Evolutionary conservation across 306 rosid genomes (phyloP), one percentile per base, ranked within the genome.

Genomic region (Cicer bijugum): DNA sequence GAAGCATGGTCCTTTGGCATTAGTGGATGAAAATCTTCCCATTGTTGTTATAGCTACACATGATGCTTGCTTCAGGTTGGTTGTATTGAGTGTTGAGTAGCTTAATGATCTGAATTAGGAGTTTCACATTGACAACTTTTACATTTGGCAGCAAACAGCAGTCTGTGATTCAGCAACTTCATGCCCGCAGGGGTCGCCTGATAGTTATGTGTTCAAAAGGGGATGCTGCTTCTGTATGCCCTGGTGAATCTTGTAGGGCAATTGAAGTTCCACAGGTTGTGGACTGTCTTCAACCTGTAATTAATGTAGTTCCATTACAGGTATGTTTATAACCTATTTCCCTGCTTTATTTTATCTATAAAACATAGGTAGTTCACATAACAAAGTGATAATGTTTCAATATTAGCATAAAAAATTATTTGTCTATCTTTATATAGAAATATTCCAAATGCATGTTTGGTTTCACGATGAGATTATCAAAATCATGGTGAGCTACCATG

Each of bases 1-100:
- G 99, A 94, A 94, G 79, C 99, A 94, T 43, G 99, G 99, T 12
- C 99, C 99, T 52, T 80, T 94, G 86, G 99, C 99, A 12, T 80
- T 94, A 61, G 99, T 94, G 55, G 99, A 94, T 79, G 99, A 94
- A 88, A 91, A 76, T 84, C 97, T 94, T 72, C 95, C 97, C 0
- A 89, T 82, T 66, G 80, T 91, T 72, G 99, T 94, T 77, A 83
- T 94, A 51, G 99, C 99, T 59, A 94, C 96, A 8, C 97, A 89
- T 4, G 99, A 94, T 84, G 78, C 89, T 75, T 91, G 97, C 95
- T 94, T 88, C 90, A 94, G 99, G 99, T 94, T 74, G 64, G 87
- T 87, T 79, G 56, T 39, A 6, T 23, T 48, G 56, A 78, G 57
- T 61, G 23, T 61, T 45, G 23, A 50, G 65, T n/a, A 23, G 68